Base-by-base conservation (phyloP, 2,329 filamentous ascomycete genomes). In the Massarina eburnea region DNA sequence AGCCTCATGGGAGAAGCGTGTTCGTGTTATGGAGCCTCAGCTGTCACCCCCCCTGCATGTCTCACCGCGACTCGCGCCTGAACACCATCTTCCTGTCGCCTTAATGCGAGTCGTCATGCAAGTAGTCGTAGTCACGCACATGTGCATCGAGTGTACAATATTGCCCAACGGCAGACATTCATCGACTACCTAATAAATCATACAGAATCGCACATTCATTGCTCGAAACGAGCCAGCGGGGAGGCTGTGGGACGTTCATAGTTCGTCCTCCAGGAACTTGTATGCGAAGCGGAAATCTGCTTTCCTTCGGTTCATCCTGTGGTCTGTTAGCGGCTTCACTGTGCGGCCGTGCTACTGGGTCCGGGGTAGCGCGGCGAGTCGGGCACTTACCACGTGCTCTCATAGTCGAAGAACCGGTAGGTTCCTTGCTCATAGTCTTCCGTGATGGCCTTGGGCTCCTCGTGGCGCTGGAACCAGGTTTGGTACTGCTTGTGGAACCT, bases 391-490 rank as follows among this genome's bases (percentile, higher is more conserved):
- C 94, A 99, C 66, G 94, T 99, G 72, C 89, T 95, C 75, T 99
- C 94, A 68, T 99, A 99, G 73, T 99, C 94, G 72, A 99, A 99
- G 78, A 99, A 99, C 40, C 94, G 86, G 76, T 99, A 99, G 19
- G 94, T 99, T 52, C 94, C 94, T 73, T 99, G 94, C 75, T 99
- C 94, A 67, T 90, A 97, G 73, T 99, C 94, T 72, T 99, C 94
- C 0, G 94, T 97, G 65, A 99, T 99, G 60, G 85, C 91, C 78
- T 99, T 99, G 15, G 94, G 94, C 76, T 99, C 94, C 67, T 99
- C 94, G 58, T 99, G 94, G 41, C 94, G 82, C 72, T 99, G 94
- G 66, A 99, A 99, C 94, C 94, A 99, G 1, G 94, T 99, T 72
- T 73, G 94, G 68, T 99, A 99, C 71, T 97, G 94, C 78, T 99